Evolutionary conservation across 2,329 filamentous ascomycete species (phyloP), one percentile per base, ranked within the genome.

Genomic region (Penicillium sp.): DNA sequence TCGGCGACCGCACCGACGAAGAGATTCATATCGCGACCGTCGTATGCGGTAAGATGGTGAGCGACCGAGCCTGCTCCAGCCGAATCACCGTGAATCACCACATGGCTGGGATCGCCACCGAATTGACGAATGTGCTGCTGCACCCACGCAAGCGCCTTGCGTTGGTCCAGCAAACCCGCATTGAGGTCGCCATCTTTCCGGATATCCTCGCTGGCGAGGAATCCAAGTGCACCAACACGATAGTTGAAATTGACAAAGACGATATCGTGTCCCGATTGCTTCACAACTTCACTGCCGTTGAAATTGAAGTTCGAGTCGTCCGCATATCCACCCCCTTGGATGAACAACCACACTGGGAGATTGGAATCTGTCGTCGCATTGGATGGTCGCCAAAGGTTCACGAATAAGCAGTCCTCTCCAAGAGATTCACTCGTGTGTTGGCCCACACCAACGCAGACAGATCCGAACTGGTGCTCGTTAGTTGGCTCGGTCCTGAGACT

Each of bases 191-290:
- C 87, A 63, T 85, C 75, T 5, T 75, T 69, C 39, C 81, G 79
- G 10, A 89, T 78, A 34, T 82, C 76, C 41, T 85, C 80, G 49
- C 85, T 82, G 0, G 85, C 82, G 1, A 90, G 78, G 64, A 89
- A 90, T 0, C 87, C 88, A 65, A 84, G 84, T 0, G 84, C 75
- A 0, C 86, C 86, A 6, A 90, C 83, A 6, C 87, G 82, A 71
- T 92, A 92, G 73, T 91, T 92, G 74, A 90, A 83, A 12, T 82
- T 87, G 2, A 92, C 88, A 0, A 91, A 84, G 0, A 92, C 75
- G 31, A 91, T 86, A 41, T 83, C 78, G 53, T 82, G 74, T 14
- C 82, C 79, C 20, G 83, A 83, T 1, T 84, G 84, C 4, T 78
- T 70, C 11, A 87, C 79, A 0, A 91, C 75, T 0, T 82, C 82